Percentiles rank a stretch among this genome's conserved stretches.
phyloP scores from a whole-genome alignment of 2,329 filamentous ascomycete species.

The Paracamarosporium sp. region DNA sequence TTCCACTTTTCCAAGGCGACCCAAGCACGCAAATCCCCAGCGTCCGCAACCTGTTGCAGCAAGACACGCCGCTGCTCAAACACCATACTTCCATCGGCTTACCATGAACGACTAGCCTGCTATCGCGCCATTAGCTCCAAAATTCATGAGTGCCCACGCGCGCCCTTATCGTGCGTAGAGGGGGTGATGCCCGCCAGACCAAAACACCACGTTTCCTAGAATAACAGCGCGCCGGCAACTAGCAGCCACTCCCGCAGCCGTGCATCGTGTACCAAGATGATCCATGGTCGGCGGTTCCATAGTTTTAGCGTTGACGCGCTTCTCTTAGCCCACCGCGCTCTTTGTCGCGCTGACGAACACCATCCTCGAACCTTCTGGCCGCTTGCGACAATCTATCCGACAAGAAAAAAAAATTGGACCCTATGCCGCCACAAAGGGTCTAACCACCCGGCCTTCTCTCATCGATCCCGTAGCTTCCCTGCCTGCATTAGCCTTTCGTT shows the following conservation, averaged over 20 bases:
- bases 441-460: conserved; percentile 3
- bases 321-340: conserved; percentile 28
- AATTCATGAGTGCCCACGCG: background rate
- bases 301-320: conserved; percentile 21
- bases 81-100: background rate
- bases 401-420: conserved; percentile 20
- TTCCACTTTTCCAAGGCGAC: conserved; percentile 40
- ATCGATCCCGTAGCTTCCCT: conserved; percentile 8
- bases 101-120: background rate
- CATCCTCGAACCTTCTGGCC: conserved; percentile 42
- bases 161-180: background rate
- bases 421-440: conserved; percentile 15
- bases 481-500: conserved; percentile 3
- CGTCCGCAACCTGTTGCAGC: background rate
- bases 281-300: conserved; percentile 21
- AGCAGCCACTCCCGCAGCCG: conserved; percentile 13
- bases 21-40: conserved; percentile 30
- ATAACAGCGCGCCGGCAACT: conserved; percentile 8
- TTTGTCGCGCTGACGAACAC: conserved; percentile 35
- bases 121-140: background rate
- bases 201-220: conserved; percentile 6
- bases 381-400: conserved; percentile 16
- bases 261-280: conserved; percentile 1
- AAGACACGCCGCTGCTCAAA: background rate
- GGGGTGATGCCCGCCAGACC: background rate